Percentiles rank a stretch among this genome's conserved stretches.
phyloP scores from a whole-genome alignment of 2,329 filamentous ascomycete species.

The Aspergillus persii region DNA sequence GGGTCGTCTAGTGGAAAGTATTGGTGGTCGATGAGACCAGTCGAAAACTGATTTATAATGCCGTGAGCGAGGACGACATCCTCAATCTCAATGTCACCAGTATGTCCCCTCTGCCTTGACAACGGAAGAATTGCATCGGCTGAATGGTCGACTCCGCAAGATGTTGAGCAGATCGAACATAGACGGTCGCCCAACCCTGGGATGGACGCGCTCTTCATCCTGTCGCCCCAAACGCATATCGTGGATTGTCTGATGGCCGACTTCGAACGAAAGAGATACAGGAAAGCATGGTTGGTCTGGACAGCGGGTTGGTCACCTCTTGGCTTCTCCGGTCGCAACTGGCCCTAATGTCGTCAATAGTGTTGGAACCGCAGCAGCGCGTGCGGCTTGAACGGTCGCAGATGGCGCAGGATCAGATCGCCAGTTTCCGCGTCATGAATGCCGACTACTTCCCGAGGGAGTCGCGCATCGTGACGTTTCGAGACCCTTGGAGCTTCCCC shows the following conservation, averaged over 20 bases:
- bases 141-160: slow-evolving; percentile 46
- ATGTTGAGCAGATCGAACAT: slow-evolving; percentile 92
- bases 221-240: slow-evolving; percentile 81
- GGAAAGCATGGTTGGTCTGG: slow-evolving; percentile 79
- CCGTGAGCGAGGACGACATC: slow-evolving; percentile 92
- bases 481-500: slow-evolving; percentile 94
- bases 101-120: slow-evolving; percentile 47
- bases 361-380: slow-evolving; percentile 68
- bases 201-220: slow-evolving; percentile 92
- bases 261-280: slow-evolving; percentile 80
- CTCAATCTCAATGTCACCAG: slow-evolving; percentile 95
- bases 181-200: slow-evolving; percentile 76
- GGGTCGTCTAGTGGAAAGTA: slow-evolving; percentile 79
- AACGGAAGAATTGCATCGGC: slow-evolving; percentile 9
- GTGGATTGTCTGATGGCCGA: slow-evolving; percentile 94
- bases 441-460: slow-evolving; percentile 89
- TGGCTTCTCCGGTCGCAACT: slow-evolving; percentile 6
- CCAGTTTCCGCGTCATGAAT: slow-evolving; percentile 77
- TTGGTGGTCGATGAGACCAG: slow-evolving; percentile 82
- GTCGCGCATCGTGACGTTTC: slow-evolving; percentile 85
- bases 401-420: slow-evolving; percentile 69
- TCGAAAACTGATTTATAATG: slow-evolving; percentile 84
- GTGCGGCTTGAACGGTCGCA: slow-evolving; percentile 72
- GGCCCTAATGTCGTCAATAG: slow-evolving; percentile 37
- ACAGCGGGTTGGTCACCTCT: slow-evolving; percentile 57